A percentile compares a stretch with the other conserved stretches of the same genome.
Conservation (phyloP, 345 rosid genomes). For the Noccaea bulbosa region DNA sequence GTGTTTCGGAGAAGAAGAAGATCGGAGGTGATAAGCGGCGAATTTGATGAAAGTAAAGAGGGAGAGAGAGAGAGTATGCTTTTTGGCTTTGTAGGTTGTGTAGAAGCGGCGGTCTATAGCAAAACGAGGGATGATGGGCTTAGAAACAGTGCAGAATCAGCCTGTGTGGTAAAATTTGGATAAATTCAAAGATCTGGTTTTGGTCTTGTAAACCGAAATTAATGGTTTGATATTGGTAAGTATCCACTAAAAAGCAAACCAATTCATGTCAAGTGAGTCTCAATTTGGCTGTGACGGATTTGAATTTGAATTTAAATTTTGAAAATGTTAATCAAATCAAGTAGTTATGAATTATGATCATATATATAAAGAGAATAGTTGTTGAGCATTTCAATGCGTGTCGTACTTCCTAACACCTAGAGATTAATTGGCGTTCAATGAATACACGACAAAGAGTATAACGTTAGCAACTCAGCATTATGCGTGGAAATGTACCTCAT, state of each 20-base stretch:
- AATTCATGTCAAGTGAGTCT: not conserved
- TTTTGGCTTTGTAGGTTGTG: slow-evolving; percentile 38
- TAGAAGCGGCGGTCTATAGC: slow-evolving; percentile 39
- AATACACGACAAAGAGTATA: slow-evolving; percentile 9
- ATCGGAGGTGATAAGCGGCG: slow-evolving; percentile 45
- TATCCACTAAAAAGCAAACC: slow-evolving; percentile 1
- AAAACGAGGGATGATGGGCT: slow-evolving; percentile 32
- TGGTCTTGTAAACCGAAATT: slow-evolving; percentile 10
- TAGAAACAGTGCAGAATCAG: slow-evolving; percentile 13
- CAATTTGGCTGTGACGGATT: not conserved
- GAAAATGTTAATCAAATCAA: slow-evolving; percentile 1
- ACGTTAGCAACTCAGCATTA: not conserved
- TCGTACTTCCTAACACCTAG: not conserved
- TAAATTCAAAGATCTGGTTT: not conserved
- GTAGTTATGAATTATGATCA: not conserved
- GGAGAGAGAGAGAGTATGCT: slow-evolving; percentile 16
- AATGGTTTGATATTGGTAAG: not conserved
- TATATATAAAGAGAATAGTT: not conserved
- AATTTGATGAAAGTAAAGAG: slow-evolving; percentile 20
- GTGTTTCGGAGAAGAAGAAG: slow-evolving; percentile 19
- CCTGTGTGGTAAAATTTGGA: slow-evolving; percentile 10
- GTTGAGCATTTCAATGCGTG: slow-evolving; percentile 15
- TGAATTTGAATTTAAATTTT: not conserved
- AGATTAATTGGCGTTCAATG: not conserved
- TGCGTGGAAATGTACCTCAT: slow-evolving; percentile 21